Conservation (phyloP, 2,329 filamentous ascomycete genomes). For the Fusarium sarcochroum region DNA sequence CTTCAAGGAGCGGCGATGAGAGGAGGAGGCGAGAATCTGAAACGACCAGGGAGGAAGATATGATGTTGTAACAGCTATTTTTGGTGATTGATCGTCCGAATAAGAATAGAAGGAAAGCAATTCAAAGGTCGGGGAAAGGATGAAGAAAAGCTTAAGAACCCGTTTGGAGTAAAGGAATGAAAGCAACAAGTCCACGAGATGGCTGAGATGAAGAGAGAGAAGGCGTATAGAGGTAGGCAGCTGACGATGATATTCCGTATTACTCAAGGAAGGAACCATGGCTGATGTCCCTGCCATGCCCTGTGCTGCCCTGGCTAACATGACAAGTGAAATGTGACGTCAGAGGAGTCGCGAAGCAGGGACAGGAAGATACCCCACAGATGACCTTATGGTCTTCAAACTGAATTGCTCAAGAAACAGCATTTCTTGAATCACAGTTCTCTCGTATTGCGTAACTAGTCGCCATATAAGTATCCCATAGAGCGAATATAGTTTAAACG, state of each 20-base stretch:
- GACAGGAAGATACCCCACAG: not conserved
- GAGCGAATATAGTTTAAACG: not conserved
- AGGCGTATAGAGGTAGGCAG: not conserved
- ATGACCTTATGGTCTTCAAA: not conserved
- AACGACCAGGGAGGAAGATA: conserved; percentile 30
- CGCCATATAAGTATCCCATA: not conserved
- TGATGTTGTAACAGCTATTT: conserved; percentile 31
- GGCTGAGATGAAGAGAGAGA: conserved; percentile 1
- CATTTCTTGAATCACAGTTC: not conserved
- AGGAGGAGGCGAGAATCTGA: conserved; percentile 31
- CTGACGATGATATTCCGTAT: not conserved
- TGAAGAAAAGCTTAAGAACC: conserved; percentile 11
- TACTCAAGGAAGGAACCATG: conserved; percentile 9
- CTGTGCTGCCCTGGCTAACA: conserved; percentile 4
- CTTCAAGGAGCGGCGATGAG: conserved; percentile 18
- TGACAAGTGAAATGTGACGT: conserved; percentile 21
- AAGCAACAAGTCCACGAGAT: conserved; percentile 3
- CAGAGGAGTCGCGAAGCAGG: conserved; percentile 5
- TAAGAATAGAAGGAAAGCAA: conserved; percentile 19
- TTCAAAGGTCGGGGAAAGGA: conserved; percentile 10
- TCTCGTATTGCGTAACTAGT: too few species aligned
- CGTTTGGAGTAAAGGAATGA: conserved; percentile 12
- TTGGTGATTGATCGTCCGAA: conserved; percentile 21
- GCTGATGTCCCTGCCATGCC: conserved; percentile 9
- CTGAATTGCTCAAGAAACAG: not conserved